Evolutionary conservation across 2,329 filamentous ascomycete genomes (phyloP).

Genomic region (Colletotrichum filicis): DNA sequence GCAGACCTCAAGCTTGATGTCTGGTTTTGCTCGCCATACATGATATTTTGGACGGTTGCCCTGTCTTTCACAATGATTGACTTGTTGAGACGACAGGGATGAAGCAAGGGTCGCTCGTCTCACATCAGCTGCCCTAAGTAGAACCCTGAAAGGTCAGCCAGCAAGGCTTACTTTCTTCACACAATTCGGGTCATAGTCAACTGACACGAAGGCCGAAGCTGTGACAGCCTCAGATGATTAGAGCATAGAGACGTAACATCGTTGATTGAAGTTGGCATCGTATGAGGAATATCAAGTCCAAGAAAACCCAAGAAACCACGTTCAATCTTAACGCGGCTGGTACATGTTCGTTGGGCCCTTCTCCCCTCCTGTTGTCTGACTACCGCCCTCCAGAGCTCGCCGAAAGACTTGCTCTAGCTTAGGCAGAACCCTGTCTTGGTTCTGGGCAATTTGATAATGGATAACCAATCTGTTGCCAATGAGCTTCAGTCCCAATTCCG

Average conservation of each 20-base stretch:
- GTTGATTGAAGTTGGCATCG: background rate
- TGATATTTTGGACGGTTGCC: background rate
- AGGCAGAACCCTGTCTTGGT: constrained; percentile 67
- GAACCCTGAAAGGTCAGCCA: background rate
- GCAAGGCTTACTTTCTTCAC: background rate
- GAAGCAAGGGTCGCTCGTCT: background rate
- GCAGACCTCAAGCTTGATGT: background rate
- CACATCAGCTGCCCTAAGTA: background rate
- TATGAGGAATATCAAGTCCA: background rate
- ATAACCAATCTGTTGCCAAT: constrained; percentile 56
- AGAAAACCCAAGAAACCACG: background rate
- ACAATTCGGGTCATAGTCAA: background rate
- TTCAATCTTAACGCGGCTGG: background rate
- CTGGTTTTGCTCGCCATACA: background rate
- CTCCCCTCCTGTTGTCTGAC: background rate
- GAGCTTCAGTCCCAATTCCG: constrained; percentile 55
- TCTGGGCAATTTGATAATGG: constrained; percentile 71
- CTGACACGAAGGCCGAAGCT: background rate
- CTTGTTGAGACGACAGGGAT: background rate
- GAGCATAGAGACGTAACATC: background rate
- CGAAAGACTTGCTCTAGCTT: constrained; percentile 67
- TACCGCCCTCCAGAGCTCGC: constrained; percentile 42
- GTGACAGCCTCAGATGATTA: background rate
- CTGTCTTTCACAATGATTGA: background rate
- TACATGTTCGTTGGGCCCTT: constrained; percentile 36